These are phyloP conservation scores for Pleodorina starrii DNA, from an alignment of 139 green algal genomes.

Conservation along the genomic window DNA sequence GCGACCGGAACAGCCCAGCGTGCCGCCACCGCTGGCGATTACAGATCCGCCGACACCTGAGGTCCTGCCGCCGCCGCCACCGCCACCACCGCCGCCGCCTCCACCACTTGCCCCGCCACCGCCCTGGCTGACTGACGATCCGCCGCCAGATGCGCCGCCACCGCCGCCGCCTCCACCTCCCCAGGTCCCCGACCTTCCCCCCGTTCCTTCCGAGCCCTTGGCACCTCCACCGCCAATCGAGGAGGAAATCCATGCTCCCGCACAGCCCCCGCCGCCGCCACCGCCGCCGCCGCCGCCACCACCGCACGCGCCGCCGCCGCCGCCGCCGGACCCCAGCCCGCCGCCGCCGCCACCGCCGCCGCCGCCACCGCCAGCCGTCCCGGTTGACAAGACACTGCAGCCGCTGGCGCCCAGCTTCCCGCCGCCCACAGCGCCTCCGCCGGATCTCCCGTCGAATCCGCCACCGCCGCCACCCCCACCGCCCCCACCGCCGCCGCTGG, in stretches of 20 bases:
- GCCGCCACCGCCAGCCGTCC: background rate
- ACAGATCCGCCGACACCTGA: background rate
- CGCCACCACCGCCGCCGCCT: background rate
- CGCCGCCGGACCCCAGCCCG: background rate
- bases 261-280: background rate
- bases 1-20: background rate
- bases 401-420: background rate
- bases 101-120: background rate
- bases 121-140: background rate
- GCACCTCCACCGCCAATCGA: background rate
- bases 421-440: background rate
- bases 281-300: background rate
- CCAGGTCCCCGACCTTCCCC: background rate
- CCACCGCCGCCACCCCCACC: slow-evolving; percentile 1
- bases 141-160: background rate
- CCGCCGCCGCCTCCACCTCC: background rate
- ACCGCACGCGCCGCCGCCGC: background rate
- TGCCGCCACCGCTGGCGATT: background rate
- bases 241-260: background rate
- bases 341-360: background rate
- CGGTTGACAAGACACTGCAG: background rate
- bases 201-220: background rate
- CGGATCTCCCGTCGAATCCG: background rate
- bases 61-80: background rate
- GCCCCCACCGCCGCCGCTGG: background rate